A percentile compares a stretch with the other conserved stretches of the same genome.
Conservation (phyloP, 2,329 filamentous ascomycete species). For the Alternaria ventricosa region DNA sequence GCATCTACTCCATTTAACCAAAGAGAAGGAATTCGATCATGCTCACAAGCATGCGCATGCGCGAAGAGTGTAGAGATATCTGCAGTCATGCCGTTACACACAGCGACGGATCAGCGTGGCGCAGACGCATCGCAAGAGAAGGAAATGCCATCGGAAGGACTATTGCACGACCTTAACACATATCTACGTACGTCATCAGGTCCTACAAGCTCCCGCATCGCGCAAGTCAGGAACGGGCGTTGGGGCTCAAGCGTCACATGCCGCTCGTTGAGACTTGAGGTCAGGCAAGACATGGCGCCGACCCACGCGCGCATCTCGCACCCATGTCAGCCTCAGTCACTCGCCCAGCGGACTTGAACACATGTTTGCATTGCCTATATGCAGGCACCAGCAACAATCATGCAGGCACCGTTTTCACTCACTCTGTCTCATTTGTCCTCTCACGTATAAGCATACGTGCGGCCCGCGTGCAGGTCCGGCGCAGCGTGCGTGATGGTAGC, state of each 20-base stretch:
- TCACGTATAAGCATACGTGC: conserved; percentile 11
- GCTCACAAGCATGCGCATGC: background rate
- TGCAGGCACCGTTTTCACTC: conserved; percentile 31
- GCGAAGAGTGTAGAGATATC: background rate
- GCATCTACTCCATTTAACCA: background rate
- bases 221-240: conserved; percentile 2
- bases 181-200: conserved; percentile 5
- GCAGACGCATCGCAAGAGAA: background rate
- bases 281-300: conserved; percentile 42
- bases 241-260: conserved; percentile 30
- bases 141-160: background rate
- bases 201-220: background rate
- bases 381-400: conserved; percentile 38
- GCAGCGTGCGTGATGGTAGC: conserved; percentile 21
- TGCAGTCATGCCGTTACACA: background rate
- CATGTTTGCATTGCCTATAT: conserved; percentile 35
- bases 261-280: conserved; percentile 23
- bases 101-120: background rate
- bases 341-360: conserved; percentile 30
- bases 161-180: background rate
- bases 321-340: conserved; percentile 39
- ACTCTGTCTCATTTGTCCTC: conserved; percentile 32
- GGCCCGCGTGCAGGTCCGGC: conserved; percentile 24
- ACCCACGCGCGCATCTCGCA: conserved; percentile 34
- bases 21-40: background rate